Evolutionary conservation across 495 filamentous ascomycete genomes (phyloP), one percentile per base, ranked within the genome.

Genomic region (Penicillium goetzii): DNA sequence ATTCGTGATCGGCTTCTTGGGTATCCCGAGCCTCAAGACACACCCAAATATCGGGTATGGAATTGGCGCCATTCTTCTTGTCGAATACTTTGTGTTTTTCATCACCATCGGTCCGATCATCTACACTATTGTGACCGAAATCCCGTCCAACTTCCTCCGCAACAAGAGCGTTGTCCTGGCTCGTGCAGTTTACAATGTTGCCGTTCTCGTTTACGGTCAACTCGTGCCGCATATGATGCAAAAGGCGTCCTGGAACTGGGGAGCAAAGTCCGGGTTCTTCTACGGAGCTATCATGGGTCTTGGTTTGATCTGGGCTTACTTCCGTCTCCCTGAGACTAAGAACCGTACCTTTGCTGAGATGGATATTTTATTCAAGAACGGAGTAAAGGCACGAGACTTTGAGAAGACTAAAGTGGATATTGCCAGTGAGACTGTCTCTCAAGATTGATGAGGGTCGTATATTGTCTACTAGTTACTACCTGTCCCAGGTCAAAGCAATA

Each of bases 61-160:
- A 15, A 69, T 73, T 43, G 75, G 81, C 30, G 80, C 75, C 0
- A 85, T 90, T 67, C 80, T 91, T 68, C 65, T 90, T 26, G 68
- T 86, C 59, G 90, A 84, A 79, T 85, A 86, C 1, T 74, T 89
- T 66, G 76, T 84, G 41, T 92, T 91, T 71, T 85, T 89, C 68
- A 72, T 84, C 53, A 86, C 86, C 3, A 85, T 92, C 25, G 89
- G 89, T 0, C 89, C 88, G 0, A 85, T 92, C 10, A 88, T 86
- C 63, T 91, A 90, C 70, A 88, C 85, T 5, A 80, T 91, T 25
- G 88, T 90, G 10, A 81, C 85, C n/a, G 89, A 91, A 59, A 76
- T 90, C 11, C 85, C 87, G 1, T 86, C 88, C 0, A 81, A 85
- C 19, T 79, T 87, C 4, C 78, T 91, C 7, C 87, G 88, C 50